phyloP scores from a whole-genome alignment of 1,284 basidiomycete species.

The Cutaneotrichosporon spelunceum region DNA sequence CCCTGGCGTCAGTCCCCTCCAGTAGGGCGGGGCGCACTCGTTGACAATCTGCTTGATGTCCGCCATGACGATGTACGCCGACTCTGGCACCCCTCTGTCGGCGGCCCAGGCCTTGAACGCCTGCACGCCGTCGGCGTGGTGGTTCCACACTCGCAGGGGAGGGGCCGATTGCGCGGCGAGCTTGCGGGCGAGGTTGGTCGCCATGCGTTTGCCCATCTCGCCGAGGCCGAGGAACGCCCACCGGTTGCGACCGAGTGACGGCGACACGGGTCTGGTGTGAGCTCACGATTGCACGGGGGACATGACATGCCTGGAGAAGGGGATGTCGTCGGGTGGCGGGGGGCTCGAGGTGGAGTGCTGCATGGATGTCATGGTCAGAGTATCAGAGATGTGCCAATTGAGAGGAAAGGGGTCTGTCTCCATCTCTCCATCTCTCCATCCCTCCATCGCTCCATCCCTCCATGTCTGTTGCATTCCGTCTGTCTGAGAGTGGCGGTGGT shows the following conservation, averaged over 20 bases:
- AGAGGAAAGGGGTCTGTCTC: not conserved
- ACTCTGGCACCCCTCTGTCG: constrained; percentile 31
- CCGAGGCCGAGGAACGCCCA: constrained; percentile 51
- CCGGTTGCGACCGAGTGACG: constrained; percentile 18
- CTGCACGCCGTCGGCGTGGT: constrained; percentile 36
- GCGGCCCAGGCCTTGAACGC: constrained; percentile 41
- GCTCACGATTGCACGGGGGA: not conserved
- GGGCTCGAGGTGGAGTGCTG: not conserved
- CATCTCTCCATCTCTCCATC: too few relatives aligned
- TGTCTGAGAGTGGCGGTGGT: too few relatives aligned
- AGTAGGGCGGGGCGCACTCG: constrained; percentile 31
- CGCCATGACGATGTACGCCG: constrained; percentile 37
- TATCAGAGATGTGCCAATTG: not conserved
- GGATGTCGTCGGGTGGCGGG: constrained; percentile 25
- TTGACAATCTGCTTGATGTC: constrained; percentile 45
- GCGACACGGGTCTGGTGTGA: constrained; percentile 8
- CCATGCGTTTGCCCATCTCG: constrained; percentile 51
- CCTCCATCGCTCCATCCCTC: too few relatives aligned
- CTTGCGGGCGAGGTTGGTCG: constrained; percentile 47
- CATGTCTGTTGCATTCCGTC: too few relatives aligned
- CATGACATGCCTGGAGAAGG: constrained; percentile 47
- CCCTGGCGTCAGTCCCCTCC: constrained; percentile 48
- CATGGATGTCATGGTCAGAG: constrained; percentile 4
- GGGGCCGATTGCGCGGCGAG: constrained; percentile 30
- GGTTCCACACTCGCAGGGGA: constrained; percentile 50